Base-by-base conservation (phyloP, 1,284 basidiomycete species). In the Fistulina hepatica region DNA sequence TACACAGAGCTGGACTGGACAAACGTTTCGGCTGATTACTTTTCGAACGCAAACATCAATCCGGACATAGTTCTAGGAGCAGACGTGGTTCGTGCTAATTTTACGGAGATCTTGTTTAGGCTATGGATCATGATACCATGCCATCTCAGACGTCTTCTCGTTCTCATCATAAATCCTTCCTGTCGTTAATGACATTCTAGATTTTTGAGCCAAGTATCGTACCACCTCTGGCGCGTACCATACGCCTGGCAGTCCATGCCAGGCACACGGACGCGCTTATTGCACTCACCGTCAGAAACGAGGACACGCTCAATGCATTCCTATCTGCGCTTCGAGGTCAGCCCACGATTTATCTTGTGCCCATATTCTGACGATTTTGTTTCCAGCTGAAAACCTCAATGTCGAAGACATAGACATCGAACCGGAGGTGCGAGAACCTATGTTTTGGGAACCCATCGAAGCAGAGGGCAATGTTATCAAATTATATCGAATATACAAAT, bases 191-290 rank as follows among this genome's bases (percentile, higher is more conserved):
- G 19, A 17, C 27, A 16, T 2, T 17, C 21, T 37, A 86, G 82
- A 71, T 81, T 3, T 86, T 79, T 48, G 79, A 84, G 47, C 75
- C 77, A 4, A 55, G 54, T 9, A 61, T 83, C 31, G 68, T 84
- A 26, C 66, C 70, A 5, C 58, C 75, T 1, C 61, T 86, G 3
- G 62, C 76, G 1, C 57, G 62, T 4, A 67, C 69, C 3, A 52
- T 86, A 6, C 49, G 46, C 33, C 49, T 75, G n/a, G 64, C 65
- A n/a, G 55, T 81, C n/a, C 42, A 22, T 5, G 35, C 36, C 17
- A 37, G 9, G 20, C 43, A 42, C 28, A 60, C 47, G 43, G 47
- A 45, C 8, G 75, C 71, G 2, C 49, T 80, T 12, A 64, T 84
- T 39, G 75, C 79, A 2, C 50, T 81, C 33, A 76, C 80, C 4